Evolutionary conservation across 139 green algal species (phyloP).

Genomic region (Chlorella vulgaris): DNA sequence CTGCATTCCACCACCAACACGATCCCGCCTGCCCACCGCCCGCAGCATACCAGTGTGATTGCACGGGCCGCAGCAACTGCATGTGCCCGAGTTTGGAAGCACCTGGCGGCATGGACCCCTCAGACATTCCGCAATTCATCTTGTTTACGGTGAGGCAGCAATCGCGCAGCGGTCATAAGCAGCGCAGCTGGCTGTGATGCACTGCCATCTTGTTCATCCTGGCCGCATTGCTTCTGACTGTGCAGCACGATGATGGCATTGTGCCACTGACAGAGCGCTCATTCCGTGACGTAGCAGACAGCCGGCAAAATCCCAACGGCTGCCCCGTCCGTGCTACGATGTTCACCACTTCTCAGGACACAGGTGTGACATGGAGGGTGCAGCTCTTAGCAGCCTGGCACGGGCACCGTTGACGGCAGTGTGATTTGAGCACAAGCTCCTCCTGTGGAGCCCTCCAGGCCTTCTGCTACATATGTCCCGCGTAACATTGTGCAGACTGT

Average conservation of each 20-base stretch:
- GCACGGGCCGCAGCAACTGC: conserved; percentile 18
- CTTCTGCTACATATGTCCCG: no score
- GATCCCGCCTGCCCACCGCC: neutral
- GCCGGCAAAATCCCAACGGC: conserved; percentile 13
- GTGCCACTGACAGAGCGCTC: neutral
- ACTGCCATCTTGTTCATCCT: neutral
- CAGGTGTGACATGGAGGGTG: neutral
- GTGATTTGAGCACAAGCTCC: no score
- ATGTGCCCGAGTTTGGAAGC: conserved; percentile 29
- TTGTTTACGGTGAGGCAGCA: neutral
- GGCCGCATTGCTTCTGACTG: neutral
- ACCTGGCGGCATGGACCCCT: conserved; percentile 26
- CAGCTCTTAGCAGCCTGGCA: neutral
- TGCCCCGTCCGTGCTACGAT: neutral
- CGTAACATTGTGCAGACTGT: conserved; percentile 22
- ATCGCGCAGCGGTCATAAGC: neutral
- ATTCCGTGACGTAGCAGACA: neutral
- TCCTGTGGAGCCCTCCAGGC: no score
- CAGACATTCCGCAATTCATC: conserved; percentile 37
- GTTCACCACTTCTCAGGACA: neutral
- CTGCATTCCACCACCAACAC: neutral
- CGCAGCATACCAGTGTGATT: conserved; percentile 21
- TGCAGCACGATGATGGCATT: conserved; percentile 20
- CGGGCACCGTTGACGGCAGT: no score
- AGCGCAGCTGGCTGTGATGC: neutral